Conservation (phyloP, 1,284 basidiomycete species). For the Limonomyces culmigenus region DNA sequence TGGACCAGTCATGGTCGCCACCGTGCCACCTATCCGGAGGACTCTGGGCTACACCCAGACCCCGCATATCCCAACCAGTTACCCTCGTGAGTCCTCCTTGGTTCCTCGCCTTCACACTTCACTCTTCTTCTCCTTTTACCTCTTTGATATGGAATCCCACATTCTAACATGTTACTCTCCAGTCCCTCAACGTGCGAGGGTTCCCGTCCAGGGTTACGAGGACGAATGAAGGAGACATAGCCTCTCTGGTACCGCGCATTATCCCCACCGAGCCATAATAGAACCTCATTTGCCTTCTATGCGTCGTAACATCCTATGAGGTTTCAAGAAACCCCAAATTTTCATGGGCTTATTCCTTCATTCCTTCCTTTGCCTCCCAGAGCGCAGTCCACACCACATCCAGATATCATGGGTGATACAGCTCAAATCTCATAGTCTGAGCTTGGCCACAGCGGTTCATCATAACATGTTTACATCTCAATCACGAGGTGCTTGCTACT, state of each 20-base stretch:
- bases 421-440: too few species aligned
- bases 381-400: too few species aligned
- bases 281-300: background rate
- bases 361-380: too few species aligned
- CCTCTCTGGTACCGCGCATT: too few species aligned
- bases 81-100: conserved; percentile 51
- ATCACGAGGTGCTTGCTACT: conserved; percentile 63
- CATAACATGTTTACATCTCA: conserved; percentile 22
- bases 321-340: too few species aligned
- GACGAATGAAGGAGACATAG: conserved; percentile 12
- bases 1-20: conserved; percentile 65
- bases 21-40: conserved; percentile 68
- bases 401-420: too few species aligned
- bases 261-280: too few species aligned
- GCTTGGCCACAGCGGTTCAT: too few species aligned
- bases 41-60: conserved; percentile 58
- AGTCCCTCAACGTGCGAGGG: conserved; percentile 34
- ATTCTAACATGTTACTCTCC: conserved; percentile 2
- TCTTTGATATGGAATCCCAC: conserved; percentile 1
- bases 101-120: conserved; percentile 2
- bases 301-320: too few species aligned
- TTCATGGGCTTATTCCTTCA: too few species aligned
- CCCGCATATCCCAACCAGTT: conserved; percentile 68
- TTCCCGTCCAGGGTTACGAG: conserved; percentile 32
- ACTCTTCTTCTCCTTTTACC: too few species aligned